Conservation (phyloP, 108 stramenopile genomes). For the Conticribra weissflogii region DNA sequence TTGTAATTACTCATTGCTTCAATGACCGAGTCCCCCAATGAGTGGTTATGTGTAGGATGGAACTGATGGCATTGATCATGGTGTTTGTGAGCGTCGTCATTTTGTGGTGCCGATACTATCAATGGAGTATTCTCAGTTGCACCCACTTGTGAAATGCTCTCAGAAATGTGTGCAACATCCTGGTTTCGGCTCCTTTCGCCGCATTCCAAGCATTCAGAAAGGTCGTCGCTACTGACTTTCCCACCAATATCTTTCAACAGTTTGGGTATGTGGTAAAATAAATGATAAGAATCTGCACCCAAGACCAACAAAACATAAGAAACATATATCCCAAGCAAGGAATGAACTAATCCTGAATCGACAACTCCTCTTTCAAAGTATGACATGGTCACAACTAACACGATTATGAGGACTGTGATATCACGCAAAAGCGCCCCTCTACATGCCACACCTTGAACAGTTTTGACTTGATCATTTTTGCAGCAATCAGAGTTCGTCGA, state of each 20-base stretch:
- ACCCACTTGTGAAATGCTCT: not conserved
- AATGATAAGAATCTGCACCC: constrained; percentile 86
- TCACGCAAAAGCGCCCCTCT: constrained; percentile 86
- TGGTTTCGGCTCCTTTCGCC: not conserved
- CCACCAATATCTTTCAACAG: constrained; percentile 13
- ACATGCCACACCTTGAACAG: constrained; percentile 72
- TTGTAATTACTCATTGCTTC: constrained; percentile 52
- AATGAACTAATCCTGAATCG: constrained; percentile 56
- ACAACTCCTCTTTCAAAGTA: constrained; percentile 59
- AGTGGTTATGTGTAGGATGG: constrained; percentile 26
- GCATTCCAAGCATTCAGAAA: not conserved
- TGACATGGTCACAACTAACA: constrained; percentile 64
- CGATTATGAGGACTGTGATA: constrained; percentile 67
- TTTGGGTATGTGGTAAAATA: constrained; percentile 41
- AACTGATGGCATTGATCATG: not conserved
- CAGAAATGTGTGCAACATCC: constrained; percentile 3
- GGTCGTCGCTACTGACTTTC: not conserved
- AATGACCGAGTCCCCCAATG: constrained; percentile 41
- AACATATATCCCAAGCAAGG: constrained; percentile 71
- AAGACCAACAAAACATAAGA: constrained; percentile 79
- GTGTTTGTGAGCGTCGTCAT: constrained; percentile 7
- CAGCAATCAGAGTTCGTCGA: too few relatives aligned
- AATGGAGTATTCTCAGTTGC: constrained; percentile 14
- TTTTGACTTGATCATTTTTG: too few relatives aligned
- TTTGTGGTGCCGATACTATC: constrained; percentile 10